phyloP scores from a whole-genome alignment of 257 asterid genomes.

The Solanum dulcamara region DNA sequence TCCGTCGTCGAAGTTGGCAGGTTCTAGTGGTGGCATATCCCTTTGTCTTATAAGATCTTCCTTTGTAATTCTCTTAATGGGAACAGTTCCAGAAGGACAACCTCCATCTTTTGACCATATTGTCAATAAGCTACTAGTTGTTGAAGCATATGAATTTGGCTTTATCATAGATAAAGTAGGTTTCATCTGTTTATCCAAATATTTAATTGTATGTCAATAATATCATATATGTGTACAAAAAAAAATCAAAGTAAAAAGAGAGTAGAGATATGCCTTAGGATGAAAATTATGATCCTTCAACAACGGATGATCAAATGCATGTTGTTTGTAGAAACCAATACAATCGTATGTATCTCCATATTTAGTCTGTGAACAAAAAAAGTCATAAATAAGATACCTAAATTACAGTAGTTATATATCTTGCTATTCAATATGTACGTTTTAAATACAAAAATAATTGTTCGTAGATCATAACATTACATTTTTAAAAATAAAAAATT shows the following conservation, averaged over 20 bases:
- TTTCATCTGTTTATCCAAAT: background rate
- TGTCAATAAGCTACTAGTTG: background rate
- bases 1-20: background rate
- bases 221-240: background rate
- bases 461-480: background rate
- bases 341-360: background rate
- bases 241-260: background rate
- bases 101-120: background rate
- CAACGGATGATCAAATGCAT: background rate
- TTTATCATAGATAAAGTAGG: background rate
- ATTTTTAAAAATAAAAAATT: background rate
- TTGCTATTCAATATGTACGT: background rate
- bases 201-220: background rate
- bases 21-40: background rate
- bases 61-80: background rate
- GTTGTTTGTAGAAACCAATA: background rate
- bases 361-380: background rate
- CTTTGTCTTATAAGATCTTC: background rate
- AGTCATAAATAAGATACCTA: background rate
- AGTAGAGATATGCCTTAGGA: background rate
- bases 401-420: background rate
- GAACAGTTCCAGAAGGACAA: background rate
- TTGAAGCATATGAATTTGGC: background rate
- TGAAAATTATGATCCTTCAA: background rate
- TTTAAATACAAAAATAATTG: background rate